Base-by-base conservation (phyloP, 495 filamentous ascomycete species). In the Xylaria grammica region DNA sequence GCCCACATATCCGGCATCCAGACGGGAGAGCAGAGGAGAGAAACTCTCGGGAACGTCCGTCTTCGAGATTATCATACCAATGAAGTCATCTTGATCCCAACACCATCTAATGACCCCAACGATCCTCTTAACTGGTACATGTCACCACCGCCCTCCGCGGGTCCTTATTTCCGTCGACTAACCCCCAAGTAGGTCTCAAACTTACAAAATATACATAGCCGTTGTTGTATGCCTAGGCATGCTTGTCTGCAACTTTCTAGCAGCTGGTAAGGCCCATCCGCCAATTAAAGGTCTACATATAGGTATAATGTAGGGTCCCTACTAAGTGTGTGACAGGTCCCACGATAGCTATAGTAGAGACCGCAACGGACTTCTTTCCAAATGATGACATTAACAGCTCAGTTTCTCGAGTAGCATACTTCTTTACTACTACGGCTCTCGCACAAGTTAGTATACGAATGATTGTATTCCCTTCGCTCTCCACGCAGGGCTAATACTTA, bases 71-170 rank as follows among this genome's bases (percentile, higher is more conserved):
- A 70, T 13, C 75, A 79, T n/a, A 86, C 81, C 19, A 79, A 82
- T 71, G 75, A 75, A 61, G 71, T 79, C 58, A 78, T 89, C 36
- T 67, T 89, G 32, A 78, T 88, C 49, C 87, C 87, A 2, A 76
- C 81, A 1, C 87, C 86, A 1, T 87, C 84, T 0, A 69, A 76
- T 42, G 85, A 90, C 60, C 86, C 85, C 4, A 84, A 87, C 65
- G 86, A 89, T 68, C 87, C 86, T 17, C 71, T 89, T 45, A 87
- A 86, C 59, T 79, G 76, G 76, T 78, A 70, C 27, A 60, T 65
- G 9, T 17, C 17, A 11, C 15, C 34, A 42, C n/a, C 20, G 42
- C 40, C 19, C 32, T 22, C 67, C 32, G 13, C 29, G 17, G 32
- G 22, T 50, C 19, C 24, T 38, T 26, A 60, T n/a, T 24, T 11